Conservation (phyloP, 2,329 filamentous ascomycete genomes). For the Pyricularia grisea region DNA sequence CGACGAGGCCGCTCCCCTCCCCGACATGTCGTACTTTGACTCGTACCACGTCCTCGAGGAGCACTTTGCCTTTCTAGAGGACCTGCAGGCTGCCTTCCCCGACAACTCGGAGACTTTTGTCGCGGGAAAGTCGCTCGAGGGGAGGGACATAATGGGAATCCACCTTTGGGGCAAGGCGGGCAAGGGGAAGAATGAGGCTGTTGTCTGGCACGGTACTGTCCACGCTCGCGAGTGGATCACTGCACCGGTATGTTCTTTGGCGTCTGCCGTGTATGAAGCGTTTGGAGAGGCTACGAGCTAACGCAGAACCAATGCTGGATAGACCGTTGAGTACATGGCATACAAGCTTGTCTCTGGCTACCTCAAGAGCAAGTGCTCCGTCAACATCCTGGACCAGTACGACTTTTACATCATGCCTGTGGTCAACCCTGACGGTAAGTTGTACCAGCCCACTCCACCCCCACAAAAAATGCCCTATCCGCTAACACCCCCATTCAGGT, state of each 20-base stretch:
- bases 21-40: constrained; percentile 37
- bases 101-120: constrained; percentile 36
- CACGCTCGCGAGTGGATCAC: constrained; percentile 54
- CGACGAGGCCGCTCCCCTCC: constrained; percentile 13
- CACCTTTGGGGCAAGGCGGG: constrained; percentile 39
- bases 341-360: constrained; percentile 39
- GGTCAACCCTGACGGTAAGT: constrained; percentile 48
- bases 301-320: background rate
- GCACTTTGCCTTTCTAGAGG: constrained; percentile 37
- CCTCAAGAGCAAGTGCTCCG: constrained; percentile 20
- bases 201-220: constrained; percentile 47
- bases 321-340: constrained; percentile 42
- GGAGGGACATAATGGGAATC: constrained; percentile 48
- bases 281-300: background rate
- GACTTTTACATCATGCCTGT: constrained; percentile 58
- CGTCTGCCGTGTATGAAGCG: background rate
- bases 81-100: constrained; percentile 34
- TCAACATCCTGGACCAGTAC: constrained; percentile 45
- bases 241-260: constrained; percentile 28
- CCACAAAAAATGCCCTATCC: background rate
- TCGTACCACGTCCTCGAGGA: constrained; percentile 44
- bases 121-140: constrained; percentile 33
- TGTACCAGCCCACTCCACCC: background rate
- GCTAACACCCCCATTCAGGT: constrained; percentile 20
- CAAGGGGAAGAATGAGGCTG: constrained; percentile 34